These are phyloP conservation scores for Blastocladiella emersonii DNA, from an alignment of 371 early-diverging fungal genomes.

Conservation along the genomic window DNA sequence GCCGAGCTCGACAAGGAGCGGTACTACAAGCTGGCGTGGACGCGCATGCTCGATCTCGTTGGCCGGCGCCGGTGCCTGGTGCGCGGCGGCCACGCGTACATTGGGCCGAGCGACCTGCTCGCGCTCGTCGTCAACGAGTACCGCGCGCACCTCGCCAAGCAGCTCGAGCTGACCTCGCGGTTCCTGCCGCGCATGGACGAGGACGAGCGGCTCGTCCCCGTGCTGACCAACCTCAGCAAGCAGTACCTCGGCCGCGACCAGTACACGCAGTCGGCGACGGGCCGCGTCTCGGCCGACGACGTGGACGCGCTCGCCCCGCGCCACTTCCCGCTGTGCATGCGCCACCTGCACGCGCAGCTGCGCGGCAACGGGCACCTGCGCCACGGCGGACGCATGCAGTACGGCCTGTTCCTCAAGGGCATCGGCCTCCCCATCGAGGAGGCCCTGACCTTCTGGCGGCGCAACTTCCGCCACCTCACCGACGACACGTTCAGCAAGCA, in stretches of 20 bases:
- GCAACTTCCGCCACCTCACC: slow-evolving; percentile 52
- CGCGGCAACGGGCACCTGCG: slow-evolving; percentile 62
- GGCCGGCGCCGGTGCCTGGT: slow-evolving; percentile 53
- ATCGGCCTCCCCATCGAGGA: slow-evolving; percentile 83
- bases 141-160: slow-evolving; percentile 34
- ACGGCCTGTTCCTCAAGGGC: slow-evolving; percentile 87
- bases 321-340: slow-evolving; percentile 91
- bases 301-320: slow-evolving; percentile 42
- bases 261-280: slow-evolving; percentile 25
- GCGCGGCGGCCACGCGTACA: slow-evolving; percentile 64
- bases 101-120: slow-evolving; percentile 57
- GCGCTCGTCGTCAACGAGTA: slow-evolving; percentile 68
- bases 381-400: slow-evolving; percentile 83
- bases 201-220: slow-evolving; percentile 78
- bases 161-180: slow-evolving; percentile 53
- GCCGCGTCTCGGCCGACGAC: slow-evolving; percentile 41
- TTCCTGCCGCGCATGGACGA: slow-evolving; percentile 80
- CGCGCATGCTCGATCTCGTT: slow-evolving; percentile 66
- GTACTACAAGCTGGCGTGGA: slow-evolving; percentile 60
- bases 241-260: slow-evolving; percentile 61
- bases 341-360: slow-evolving; percentile 53
- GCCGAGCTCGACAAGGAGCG: slow-evolving; percentile 10
- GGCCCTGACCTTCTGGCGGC: slow-evolving; percentile 82
- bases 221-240: slow-evolving; percentile 68
- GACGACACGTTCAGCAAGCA: slow-evolving; percentile 83